Evolutionary conservation across 805 yeast genomes (phyloP).

Genomic region (Ogataea methylovora): DNA sequence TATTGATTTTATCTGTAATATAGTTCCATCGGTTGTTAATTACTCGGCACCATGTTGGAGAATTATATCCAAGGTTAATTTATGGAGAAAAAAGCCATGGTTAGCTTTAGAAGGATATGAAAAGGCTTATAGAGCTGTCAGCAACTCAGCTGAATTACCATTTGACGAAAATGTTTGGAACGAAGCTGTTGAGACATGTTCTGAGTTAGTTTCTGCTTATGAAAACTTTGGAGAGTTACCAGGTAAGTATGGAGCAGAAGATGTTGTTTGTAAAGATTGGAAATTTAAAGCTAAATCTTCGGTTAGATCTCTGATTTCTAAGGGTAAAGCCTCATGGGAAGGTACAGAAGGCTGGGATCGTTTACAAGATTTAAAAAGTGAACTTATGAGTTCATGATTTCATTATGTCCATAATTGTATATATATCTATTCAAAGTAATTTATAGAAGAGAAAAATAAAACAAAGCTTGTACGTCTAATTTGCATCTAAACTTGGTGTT

Average conservation of each 20-base stretch:
- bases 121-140: conserved; percentile 71
- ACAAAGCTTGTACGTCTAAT: too few relatives aligned
- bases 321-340: conserved; percentile 76
- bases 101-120: conserved; percentile 77
- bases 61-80: conserved; percentile 72
- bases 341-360: conserved; percentile 71
- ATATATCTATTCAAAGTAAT: too few relatives aligned
- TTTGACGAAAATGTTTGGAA: conserved; percentile 61
- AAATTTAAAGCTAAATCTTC: conserved; percentile 71
- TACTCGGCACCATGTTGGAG: conserved; percentile 69
- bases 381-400: conserved; percentile 17
- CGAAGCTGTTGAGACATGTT: conserved; percentile 71
- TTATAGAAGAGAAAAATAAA: too few relatives aligned
- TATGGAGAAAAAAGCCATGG: conserved; percentile 89
- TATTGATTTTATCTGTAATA: conserved; percentile 61
- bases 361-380: conserved; percentile 45
- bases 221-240: conserved; percentile 80
- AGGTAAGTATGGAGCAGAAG: conserved; percentile 73
- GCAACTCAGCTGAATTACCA: conserved; percentile 57
- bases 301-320: conserved; percentile 67
- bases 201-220: conserved; percentile 78
- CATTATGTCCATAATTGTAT: not conserved
- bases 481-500: too few relatives aligned
- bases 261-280: conserved; percentile 90
- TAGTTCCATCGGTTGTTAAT: conserved; percentile 64